A percentile compares a stretch with the other conserved stretches of the same genome.
These are phyloP conservation scores for Hypoxylon fuscum DNA, from an alignment of 495 filamentous ascomycete genomes.

Conservation along the genomic window DNA sequence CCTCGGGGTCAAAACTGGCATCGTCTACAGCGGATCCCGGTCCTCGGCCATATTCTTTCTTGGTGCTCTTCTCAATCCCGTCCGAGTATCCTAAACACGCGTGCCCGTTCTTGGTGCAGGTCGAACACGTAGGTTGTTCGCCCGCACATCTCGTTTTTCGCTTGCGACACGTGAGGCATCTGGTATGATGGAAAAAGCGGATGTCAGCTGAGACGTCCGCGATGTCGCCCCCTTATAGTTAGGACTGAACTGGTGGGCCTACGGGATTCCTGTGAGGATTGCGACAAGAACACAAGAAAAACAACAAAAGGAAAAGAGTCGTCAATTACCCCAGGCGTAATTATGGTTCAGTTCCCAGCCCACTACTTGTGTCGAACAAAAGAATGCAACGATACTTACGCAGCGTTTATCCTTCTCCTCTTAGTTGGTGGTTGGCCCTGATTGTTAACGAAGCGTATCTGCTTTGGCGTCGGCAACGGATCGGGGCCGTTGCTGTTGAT, in stretches of 20 bases:
- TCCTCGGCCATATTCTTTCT: conserved; percentile 41
- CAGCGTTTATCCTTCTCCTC: conserved; percentile 80
- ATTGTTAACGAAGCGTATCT: conserved; percentile 82
- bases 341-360: conserved; percentile 22
- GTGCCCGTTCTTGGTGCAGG: conserved; percentile 78
- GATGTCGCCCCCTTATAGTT: conserved; percentile 33
- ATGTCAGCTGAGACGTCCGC: conserved; percentile 27
- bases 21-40: conserved; percentile 24
- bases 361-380: conserved; percentile 31
- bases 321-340: conserved; percentile 28
- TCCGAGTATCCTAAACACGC: conserved; percentile 74
- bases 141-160: conserved; percentile 86
- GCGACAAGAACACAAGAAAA: conserved; percentile 25
- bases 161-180: conserved; percentile 81
- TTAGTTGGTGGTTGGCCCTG: conserved; percentile 84
- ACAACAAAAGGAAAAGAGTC: conserved; percentile 30
- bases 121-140: conserved; percentile 77
- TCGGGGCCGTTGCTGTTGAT: conserved; percentile 48
- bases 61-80: conserved; percentile 54
- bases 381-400: conserved; percentile 62
- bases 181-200: conserved; percentile 44
- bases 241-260: conserved; percentile 41
- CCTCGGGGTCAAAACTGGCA: conserved; percentile 35
- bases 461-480: conserved; percentile 57
- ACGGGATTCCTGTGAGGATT: conserved; percentile 36